These are phyloP conservation scores for Exophiala sideris DNA, from an alignment of 2,329 filamentous ascomycete genomes.

Conservation along the genomic window DNA sequence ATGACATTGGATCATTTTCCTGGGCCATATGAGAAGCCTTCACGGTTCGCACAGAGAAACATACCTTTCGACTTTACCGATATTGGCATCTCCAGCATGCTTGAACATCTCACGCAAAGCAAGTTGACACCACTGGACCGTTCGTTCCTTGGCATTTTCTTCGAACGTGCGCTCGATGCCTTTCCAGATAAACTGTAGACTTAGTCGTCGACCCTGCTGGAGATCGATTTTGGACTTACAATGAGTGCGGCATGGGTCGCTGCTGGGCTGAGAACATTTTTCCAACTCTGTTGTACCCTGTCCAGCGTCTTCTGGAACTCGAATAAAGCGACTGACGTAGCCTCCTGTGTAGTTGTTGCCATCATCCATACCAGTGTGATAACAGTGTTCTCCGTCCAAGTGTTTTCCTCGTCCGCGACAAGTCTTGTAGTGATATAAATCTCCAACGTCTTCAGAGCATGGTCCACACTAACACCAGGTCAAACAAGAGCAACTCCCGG, in stretches of 20 bases:
- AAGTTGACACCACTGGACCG: conserved; percentile 68
- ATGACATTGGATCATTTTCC: conserved; percentile 70
- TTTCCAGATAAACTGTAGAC: conserved; percentile 72
- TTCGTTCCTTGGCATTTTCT: conserved; percentile 51
- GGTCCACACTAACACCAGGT: conserved; percentile 31
- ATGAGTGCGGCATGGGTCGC: conserved; percentile 53
- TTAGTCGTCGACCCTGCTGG: conserved; percentile 8
- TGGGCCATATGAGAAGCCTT: conserved; percentile 33
- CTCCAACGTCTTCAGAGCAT: conserved; percentile 54
- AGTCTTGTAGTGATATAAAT: conserved; percentile 61
- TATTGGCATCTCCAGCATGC: conserved; percentile 63
- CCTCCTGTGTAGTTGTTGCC: neutral
- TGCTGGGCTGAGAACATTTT: conserved; percentile 52
- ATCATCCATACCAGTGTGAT: conserved; percentile 67
- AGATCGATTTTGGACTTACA: conserved; percentile 30
- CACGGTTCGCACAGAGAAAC: conserved; percentile 30
- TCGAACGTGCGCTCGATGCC: conserved; percentile 60
- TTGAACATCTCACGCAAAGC: conserved; percentile 66
- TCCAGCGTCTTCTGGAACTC: conserved; percentile 44
- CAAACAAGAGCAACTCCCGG: conserved; percentile 17
- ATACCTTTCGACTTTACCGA: conserved; percentile 63
- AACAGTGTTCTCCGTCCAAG: conserved; percentile 67
- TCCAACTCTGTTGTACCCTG: conserved; percentile 45
- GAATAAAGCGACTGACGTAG: neutral
- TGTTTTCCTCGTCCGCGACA: conserved; percentile 45